Conservation (phyloP, 2,329 filamentous ascomycete species). For the Alternaria sp. region DNA sequence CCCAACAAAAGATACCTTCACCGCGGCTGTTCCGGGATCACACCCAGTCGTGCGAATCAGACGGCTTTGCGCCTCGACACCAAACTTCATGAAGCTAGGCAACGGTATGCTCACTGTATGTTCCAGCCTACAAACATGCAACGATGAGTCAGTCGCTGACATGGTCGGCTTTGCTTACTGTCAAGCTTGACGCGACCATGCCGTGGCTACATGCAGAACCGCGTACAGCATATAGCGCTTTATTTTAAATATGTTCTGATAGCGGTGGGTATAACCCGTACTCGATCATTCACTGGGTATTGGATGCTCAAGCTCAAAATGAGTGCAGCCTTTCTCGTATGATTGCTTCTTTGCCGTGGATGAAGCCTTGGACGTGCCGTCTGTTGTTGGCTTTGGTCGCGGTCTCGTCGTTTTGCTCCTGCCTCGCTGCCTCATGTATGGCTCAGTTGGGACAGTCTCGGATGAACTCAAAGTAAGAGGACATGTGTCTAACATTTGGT, state of each 20-base stretch:
- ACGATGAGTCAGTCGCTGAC: not conserved
- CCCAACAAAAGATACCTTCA: not conserved
- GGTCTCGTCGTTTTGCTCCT: not conserved
- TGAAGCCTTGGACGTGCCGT: not conserved
- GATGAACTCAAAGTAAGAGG: not conserved
- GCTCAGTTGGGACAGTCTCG: not conserved
- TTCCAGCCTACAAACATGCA: not conserved
- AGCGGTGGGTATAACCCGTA: not conserved
- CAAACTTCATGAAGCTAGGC: not conserved
- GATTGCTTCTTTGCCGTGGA: not conserved
- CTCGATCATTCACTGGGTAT: not conserved
- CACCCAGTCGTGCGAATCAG: not conserved
- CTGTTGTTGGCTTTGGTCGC: not conserved
- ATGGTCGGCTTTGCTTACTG: not conserved
- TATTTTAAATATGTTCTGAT: not conserved
- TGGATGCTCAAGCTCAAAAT: not conserved
- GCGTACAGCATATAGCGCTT: not conserved
- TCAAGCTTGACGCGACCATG: not conserved
- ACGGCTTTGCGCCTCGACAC: not conserved
- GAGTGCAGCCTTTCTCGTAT: not conserved
- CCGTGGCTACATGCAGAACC: not conserved
- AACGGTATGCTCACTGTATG: not conserved
- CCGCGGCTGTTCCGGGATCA: not conserved
- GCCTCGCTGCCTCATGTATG: not conserved
- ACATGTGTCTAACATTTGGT: not conserved